phyloP scores from a whole-genome alignment of 2,329 filamentous ascomycete species.

The Leptosphaerulina australis region DNA sequence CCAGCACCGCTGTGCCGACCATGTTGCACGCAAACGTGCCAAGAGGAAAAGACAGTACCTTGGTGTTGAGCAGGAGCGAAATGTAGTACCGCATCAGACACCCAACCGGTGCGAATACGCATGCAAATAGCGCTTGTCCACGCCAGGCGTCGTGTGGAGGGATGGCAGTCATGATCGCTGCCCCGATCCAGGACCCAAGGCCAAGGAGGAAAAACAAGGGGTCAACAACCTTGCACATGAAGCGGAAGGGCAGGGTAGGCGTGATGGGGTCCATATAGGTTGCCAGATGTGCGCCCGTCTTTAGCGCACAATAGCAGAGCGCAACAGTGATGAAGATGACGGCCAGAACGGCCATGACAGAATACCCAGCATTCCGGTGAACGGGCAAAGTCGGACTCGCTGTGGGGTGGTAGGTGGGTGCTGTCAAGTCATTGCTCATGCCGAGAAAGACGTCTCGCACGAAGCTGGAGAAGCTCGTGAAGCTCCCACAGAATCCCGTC shows the following conservation, averaged over 20 bases:
- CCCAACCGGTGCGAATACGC: conserved; percentile 83
- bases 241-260: conserved; percentile 64
- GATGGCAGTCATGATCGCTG: conserved; percentile 72
- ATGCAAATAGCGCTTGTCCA: conserved; percentile 72
- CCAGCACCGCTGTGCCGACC: conserved; percentile 74
- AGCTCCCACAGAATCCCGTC: conserved; percentile 86
- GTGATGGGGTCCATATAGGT: conserved; percentile 62
- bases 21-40: conserved; percentile 88
- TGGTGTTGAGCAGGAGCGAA: conserved; percentile 72
- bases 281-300: conserved; percentile 77
- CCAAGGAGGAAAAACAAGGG: conserved; percentile 67
- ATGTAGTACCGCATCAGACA: conserved; percentile 77
- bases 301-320: conserved; percentile 71
- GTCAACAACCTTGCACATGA: conserved; percentile 68
- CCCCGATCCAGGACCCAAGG: conserved; percentile 77
- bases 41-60: conserved; percentile 72
- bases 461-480: conserved; percentile 89
- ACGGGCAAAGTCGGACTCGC: conserved; percentile 40
- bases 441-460: conserved; percentile 81
- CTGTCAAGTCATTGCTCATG: conserved; percentile 73
- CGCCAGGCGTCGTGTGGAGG: conserved; percentile 77
- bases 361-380: conserved; percentile 73
- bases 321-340: conserved; percentile 75
- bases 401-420: conserved; percentile 53
- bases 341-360: conserved; percentile 79